These are phyloP conservation scores for Cryphonectria japonica DNA, from an alignment of 2,329 filamentous ascomycete genomes.

Conservation along the genomic window DNA sequence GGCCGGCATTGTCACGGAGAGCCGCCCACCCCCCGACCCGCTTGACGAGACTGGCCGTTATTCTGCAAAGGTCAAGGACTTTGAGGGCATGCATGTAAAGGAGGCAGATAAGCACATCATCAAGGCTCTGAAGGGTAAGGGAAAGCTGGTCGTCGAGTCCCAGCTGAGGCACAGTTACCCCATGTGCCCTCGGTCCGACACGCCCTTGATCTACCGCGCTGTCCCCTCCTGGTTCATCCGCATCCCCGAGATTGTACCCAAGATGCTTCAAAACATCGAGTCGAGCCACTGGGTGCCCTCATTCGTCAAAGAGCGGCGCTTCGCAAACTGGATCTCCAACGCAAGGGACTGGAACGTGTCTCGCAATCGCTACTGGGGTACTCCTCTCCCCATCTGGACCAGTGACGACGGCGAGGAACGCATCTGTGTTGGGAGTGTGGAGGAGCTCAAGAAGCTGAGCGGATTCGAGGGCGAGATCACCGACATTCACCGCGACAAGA, in stretches of 20 bases:
- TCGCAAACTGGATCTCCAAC: conserved; percentile 88
- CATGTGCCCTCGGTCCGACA: conserved; percentile 94
- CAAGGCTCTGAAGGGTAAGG: conserved; percentile 78
- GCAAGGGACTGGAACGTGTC: conserved; percentile 96
- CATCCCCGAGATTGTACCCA: conserved; percentile 78
- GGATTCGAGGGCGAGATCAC: conserved; percentile 82
- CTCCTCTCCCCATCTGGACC: conserved; percentile 88
- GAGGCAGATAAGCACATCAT: conserved; percentile 91
- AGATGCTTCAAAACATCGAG: conserved; percentile 91
- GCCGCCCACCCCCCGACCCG: conserved; percentile 82
- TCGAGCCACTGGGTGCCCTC: conserved; percentile 89
- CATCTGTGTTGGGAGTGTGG: conserved; percentile 82
- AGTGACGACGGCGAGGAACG: conserved; percentile 87
- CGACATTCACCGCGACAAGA: conserved; percentile 89
- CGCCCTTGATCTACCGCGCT: conserved; percentile 87
- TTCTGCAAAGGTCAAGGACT: conserved; percentile 76
- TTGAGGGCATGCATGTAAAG: conserved; percentile 87
- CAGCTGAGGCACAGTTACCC: conserved; percentile 91
- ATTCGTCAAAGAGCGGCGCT: conserved; percentile 89
- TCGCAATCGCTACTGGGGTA: conserved; percentile 94
- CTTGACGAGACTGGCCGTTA: conserved; percentile 85
- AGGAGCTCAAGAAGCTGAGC: conserved; percentile 82
- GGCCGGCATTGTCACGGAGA: conserved; percentile 75
- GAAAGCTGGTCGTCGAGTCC: conserved; percentile 80
- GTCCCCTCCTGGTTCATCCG: conserved; percentile 96